phyloP scores from a whole-genome alignment of 2,329 filamentous ascomycete genomes.

The Scedosporium minutisporum region DNA sequence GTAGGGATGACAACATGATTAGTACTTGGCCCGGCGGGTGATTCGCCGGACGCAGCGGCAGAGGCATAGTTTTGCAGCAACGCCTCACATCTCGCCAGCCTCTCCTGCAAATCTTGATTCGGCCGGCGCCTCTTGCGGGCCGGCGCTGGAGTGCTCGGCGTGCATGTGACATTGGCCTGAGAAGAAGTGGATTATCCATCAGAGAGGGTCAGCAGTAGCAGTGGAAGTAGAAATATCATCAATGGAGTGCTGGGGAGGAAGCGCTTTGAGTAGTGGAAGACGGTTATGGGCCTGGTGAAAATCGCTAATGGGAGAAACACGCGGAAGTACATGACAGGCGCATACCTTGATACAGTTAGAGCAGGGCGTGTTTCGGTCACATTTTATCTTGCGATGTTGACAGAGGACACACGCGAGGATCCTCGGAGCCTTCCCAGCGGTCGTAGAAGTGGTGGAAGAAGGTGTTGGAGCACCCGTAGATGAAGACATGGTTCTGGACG shows the following conservation, averaged over 20 bases:
- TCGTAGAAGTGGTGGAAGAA: neutral
- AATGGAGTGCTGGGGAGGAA: neutral
- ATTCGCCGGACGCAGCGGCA: constrained; percentile 16
- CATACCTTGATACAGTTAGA: constrained; percentile 50
- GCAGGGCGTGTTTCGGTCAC: constrained; percentile 49
- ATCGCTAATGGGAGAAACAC: neutral
- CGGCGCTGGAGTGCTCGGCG: constrained; percentile 49
- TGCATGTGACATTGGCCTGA: constrained; percentile 50
- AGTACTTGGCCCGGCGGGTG: neutral
- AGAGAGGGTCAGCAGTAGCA: neutral
- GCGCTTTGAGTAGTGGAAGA: neutral
- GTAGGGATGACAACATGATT: neutral
- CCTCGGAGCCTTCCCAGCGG: constrained; percentile 28
- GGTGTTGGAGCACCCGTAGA: neutral
- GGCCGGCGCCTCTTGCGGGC: constrained; percentile 49
- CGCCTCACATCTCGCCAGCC: constrained; percentile 48
- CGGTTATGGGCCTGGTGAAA: neutral
- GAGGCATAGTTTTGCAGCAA: constrained; percentile 47
- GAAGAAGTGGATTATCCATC: neutral
- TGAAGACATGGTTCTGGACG: neutral
- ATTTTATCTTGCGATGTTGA: constrained; percentile 54
- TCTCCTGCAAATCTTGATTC: constrained; percentile 52
- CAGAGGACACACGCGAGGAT: constrained; percentile 47
- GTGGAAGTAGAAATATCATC: constrained; percentile 1
- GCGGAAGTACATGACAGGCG: neutral